phyloP scores from a whole-genome alignment of 768 basidiomycete species.

The Calocera viscosa region DNA sequence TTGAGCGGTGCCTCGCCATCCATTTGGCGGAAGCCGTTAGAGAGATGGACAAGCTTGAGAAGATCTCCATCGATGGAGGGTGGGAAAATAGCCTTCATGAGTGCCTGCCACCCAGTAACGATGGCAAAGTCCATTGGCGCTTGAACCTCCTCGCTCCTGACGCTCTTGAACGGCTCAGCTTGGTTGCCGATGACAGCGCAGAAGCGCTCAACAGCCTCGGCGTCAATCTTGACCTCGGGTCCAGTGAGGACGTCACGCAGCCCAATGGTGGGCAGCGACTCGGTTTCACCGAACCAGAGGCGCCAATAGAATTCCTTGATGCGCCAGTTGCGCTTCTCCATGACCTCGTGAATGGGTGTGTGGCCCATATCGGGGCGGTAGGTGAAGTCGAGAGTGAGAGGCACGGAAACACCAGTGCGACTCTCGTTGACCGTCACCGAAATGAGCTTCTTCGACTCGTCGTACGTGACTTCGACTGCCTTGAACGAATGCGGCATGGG shows the following conservation, averaged over 20 bases:
- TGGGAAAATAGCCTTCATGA: slow-evolving; percentile 98
- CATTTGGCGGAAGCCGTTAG: slow-evolving; percentile 88
- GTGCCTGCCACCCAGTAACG: slow-evolving; percentile 98
- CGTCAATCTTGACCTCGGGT: slow-evolving; percentile 71
- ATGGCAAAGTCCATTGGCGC: slow-evolving; percentile 99
- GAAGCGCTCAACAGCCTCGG: slow-evolving; percentile 71
- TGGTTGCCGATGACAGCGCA: slow-evolving; percentile 90
- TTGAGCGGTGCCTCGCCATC: slow-evolving; percentile 62
- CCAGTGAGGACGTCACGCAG: slow-evolving; percentile 74
- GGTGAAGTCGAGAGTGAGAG: slow-evolving; percentile 66
- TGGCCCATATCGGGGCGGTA: slow-evolving; percentile 83
- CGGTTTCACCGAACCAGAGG: slow-evolving; percentile 88
- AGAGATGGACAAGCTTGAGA: slow-evolving; percentile 89
- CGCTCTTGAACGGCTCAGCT: slow-evolving; percentile 76
- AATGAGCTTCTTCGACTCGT: slow-evolving; percentile 43
- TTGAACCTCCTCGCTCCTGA: slow-evolving; percentile 52
- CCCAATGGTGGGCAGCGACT: slow-evolving; percentile 61
- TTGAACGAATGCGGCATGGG: slow-evolving; percentile 64
- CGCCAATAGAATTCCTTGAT: slow-evolving; percentile 99
- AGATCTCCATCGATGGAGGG: slow-evolving; percentile 81
- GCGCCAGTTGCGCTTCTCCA: slow-evolving; percentile 65
- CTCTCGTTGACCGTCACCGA: slow-evolving; percentile 72
- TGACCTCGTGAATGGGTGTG: slow-evolving; percentile 85
- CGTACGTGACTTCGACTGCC: slow-evolving; percentile 60
- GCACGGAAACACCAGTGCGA: slow-evolving; percentile 58